These are phyloP conservation scores for Arthrobotrys megalospora DNA, from an alignment of 2,329 filamentous ascomycete species.

Conservation along the genomic window DNA sequence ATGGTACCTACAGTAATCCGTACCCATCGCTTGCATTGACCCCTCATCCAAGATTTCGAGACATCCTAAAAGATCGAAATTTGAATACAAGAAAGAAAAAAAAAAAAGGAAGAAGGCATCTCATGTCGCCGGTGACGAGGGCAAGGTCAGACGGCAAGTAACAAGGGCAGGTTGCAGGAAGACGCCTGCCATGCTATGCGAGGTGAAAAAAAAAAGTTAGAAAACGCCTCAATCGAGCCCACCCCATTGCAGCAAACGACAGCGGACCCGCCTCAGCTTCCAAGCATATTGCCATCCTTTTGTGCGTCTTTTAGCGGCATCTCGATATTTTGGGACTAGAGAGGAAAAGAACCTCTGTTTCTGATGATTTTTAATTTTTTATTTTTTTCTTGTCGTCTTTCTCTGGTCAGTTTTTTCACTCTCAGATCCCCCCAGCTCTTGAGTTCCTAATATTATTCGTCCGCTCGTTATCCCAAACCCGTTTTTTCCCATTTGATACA, in stretches of 20 bases:
- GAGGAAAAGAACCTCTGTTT: conserved; percentile 11
- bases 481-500: conserved; percentile 15
- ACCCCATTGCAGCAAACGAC: conserved; percentile 33
- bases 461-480: conserved; percentile 30
- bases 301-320: conserved; percentile 60
- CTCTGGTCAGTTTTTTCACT: conserved; percentile 37
- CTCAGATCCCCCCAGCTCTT: not conserved
- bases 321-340: conserved; percentile 55
- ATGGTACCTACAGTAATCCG: conserved; percentile 12
- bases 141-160: conserved; percentile 56
- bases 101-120: conserved; percentile 22
- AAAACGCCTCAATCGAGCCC: conserved; percentile 59
- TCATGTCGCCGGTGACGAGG: conserved; percentile 45
- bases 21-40: conserved; percentile 45
- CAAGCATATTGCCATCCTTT: conserved; percentile 42
- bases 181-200: conserved; percentile 55
- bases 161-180: conserved; percentile 54
- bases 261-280: conserved; percentile 41
- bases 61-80: conserved; percentile 18
- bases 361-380: conserved; percentile 3
- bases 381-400: conserved; percentile 41
- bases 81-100: not conserved
- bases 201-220: conserved; percentile 55
- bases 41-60: conserved; percentile 24
- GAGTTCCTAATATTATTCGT: conserved; percentile 34